These are phyloP conservation scores for Ascochyta lentis DNA, from an alignment of 2,329 filamentous ascomycete genomes.

Conservation along the genomic window DNA sequence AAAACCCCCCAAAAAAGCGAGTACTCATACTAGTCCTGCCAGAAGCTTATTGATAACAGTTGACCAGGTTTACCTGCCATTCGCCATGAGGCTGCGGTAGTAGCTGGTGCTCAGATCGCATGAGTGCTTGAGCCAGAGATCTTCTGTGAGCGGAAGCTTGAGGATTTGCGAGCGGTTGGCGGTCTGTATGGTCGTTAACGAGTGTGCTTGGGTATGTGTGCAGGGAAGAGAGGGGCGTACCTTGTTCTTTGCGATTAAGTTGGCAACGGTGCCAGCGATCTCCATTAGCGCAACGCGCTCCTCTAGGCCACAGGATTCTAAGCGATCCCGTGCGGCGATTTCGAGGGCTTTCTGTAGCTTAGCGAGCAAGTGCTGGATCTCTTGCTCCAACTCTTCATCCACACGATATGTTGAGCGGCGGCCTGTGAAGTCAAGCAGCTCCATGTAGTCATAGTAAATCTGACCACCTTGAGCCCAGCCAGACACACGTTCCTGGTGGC, in stretches of 20 bases:
- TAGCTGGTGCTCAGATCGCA: constrained; percentile 73
- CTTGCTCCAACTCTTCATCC: constrained; percentile 41
- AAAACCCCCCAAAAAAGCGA: no score
- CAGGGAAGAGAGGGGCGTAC: constrained; percentile 28
- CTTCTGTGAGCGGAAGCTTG: constrained; percentile 72
- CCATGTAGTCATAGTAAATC: constrained; percentile 73
- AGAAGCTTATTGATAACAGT: no score
- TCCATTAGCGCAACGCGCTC: constrained; percentile 77
- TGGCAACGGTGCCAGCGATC: constrained; percentile 77
- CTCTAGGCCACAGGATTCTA: constrained; percentile 54
- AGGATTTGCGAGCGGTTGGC: constrained; percentile 58
- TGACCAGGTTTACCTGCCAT: background rate
- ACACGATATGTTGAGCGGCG: constrained; percentile 37
- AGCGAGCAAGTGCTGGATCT: constrained; percentile 39
- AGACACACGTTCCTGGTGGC: constrained; percentile 56
- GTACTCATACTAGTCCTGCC: background rate
- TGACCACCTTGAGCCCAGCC: constrained; percentile 82
- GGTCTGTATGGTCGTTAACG: constrained; percentile 44
- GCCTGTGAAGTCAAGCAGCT: constrained; percentile 52
- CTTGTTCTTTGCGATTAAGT: constrained; percentile 61
- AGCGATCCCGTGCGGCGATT: constrained; percentile 48
- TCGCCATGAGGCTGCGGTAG: constrained; percentile 62
- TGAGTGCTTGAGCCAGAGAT: constrained; percentile 73
- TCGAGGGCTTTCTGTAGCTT: constrained; percentile 48
- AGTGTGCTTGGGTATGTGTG: constrained; percentile 11